Percentiles rank a stretch among this genome's conserved stretches.
These are phyloP conservation scores for Cyclotella atomus DNA, from an alignment of 108 stramenopile genomes.

Conservation along the genomic window DNA sequence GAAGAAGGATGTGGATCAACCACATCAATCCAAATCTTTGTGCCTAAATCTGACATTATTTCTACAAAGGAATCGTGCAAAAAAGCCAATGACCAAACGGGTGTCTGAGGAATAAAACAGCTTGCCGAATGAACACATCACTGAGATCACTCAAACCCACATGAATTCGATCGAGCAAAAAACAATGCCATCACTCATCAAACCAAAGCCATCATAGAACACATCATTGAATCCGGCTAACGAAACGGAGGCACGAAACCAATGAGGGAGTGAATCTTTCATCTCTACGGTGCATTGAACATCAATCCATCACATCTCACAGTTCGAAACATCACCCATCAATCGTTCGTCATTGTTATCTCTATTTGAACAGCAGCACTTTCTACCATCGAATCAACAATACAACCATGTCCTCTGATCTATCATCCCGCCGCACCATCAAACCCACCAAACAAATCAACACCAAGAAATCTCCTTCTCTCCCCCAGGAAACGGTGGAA, in stretches of 20 bases:
- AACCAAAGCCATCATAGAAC: neutral
- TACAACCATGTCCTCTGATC: constrained; percentile 4
- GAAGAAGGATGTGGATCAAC: too few species aligned
- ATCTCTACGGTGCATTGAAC: neutral
- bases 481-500: constrained; percentile 84
- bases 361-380: neutral
- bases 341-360: neutral
- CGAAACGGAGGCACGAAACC: constrained; percentile 1
- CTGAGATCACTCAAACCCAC: neutral
- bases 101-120: constrained; percentile 7
- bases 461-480: constrained; percentile 57
- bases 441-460: neutral
- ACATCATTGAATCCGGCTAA: neutral
- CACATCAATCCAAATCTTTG: too few species aligned
- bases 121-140: constrained; percentile 5
- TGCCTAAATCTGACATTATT: neutral
- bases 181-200: constrained; percentile 1
- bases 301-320: neutral
- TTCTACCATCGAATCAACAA: neutral
- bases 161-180: neutral
- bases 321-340: neutral
- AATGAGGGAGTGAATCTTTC: neutral
- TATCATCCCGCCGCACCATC: constrained; percentile 3
- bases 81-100: neutral
- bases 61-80: neutral